These are phyloP conservation scores for Ceratopteris richardii DNA, from an alignment of 75 land plant genomes.

Conservation along the genomic window DNA sequence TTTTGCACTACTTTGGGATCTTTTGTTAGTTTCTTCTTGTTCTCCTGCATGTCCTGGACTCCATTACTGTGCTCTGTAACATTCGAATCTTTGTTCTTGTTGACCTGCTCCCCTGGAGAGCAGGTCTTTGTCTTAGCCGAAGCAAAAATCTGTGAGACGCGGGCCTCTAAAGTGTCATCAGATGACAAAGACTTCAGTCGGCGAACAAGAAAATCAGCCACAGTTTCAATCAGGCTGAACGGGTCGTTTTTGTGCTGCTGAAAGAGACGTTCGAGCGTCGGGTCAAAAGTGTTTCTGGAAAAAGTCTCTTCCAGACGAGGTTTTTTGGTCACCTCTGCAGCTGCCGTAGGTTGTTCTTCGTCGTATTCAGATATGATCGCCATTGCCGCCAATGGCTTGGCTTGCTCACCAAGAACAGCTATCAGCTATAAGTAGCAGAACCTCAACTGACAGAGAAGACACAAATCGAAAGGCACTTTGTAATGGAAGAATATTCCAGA, in stretches of 20 bases:
- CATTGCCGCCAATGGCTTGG: conserved; percentile 32
- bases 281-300: conserved; percentile 5
- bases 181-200: conserved; percentile 18
- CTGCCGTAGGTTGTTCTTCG: neutral
- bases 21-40: too few relatives aligned
- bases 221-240: conserved; percentile 42
- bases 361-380: conserved; percentile 42
- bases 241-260: conserved; percentile 20
- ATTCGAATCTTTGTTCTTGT: neutral
- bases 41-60: too few relatives aligned
- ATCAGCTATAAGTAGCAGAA: too few relatives aligned
- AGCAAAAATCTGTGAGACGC: conserved; percentile 9
- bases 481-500: too few relatives aligned
- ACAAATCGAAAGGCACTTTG: too few relatives aligned
- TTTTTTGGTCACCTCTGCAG: too few relatives aligned
- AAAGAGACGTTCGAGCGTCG: neutral
- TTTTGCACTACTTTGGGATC: too few relatives aligned
- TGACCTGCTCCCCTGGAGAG: conserved; percentile 8
- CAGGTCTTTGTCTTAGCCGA: conserved; percentile 16
- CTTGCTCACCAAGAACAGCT: too few relatives aligned
- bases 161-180: conserved; percentile 1
- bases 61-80: too few relatives aligned
- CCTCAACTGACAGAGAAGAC: too few relatives aligned
- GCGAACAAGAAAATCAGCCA: conserved; percentile 37
- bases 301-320: neutral